Evolutionary conservation across 2,329 filamentous ascomycete species (phyloP).

Genomic region (Aphanocladium album): DNA sequence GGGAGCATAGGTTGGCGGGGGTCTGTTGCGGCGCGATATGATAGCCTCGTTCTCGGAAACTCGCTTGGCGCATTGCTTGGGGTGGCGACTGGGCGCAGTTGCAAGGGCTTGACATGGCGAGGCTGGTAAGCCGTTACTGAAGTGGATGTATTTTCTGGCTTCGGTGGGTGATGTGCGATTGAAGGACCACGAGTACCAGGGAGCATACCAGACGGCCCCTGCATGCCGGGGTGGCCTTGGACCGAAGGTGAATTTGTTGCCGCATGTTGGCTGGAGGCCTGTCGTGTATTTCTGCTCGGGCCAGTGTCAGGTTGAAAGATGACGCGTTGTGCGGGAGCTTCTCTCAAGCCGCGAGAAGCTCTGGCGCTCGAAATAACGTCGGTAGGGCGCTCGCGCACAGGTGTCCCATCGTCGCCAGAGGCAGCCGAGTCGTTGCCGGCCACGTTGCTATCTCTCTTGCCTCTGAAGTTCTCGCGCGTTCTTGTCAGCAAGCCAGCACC

Average conservation of each 20-base stretch:
- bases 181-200: slow-evolving; percentile 38
- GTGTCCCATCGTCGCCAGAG: slow-evolving; percentile 56
- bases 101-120: slow-evolving; percentile 54
- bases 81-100: slow-evolving; percentile 68
- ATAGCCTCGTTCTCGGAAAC: slow-evolving; percentile 47
- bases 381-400: slow-evolving; percentile 47
- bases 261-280: slow-evolving; percentile 44
- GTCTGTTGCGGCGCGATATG: slow-evolving; percentile 29
- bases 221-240: slow-evolving; percentile 29
- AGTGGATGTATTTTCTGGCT: slow-evolving; percentile 51
- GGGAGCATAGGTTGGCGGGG: slow-evolving; percentile 47
- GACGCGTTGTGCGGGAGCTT: slow-evolving; percentile 78
- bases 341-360: slow-evolving; percentile 62
- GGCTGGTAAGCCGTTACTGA: slow-evolving; percentile 68
- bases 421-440: slow-evolving; percentile 53
- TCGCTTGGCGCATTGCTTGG: slow-evolving; percentile 68
- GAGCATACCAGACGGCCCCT: slow-evolving; percentile 25
- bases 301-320: slow-evolving; percentile 79
- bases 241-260: slow-evolving; percentile 21
- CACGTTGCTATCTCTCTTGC: slow-evolving; percentile 43
- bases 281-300: slow-evolving; percentile 58
- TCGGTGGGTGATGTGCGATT: slow-evolving; percentile 47
- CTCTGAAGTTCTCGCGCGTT: slow-evolving; percentile 69
- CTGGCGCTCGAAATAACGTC: slow-evolving; percentile 51
- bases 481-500: slow-evolving; percentile 73